Conservation (phyloP, 306 rosid genomes). For the Cicer cuneatum region DNA sequence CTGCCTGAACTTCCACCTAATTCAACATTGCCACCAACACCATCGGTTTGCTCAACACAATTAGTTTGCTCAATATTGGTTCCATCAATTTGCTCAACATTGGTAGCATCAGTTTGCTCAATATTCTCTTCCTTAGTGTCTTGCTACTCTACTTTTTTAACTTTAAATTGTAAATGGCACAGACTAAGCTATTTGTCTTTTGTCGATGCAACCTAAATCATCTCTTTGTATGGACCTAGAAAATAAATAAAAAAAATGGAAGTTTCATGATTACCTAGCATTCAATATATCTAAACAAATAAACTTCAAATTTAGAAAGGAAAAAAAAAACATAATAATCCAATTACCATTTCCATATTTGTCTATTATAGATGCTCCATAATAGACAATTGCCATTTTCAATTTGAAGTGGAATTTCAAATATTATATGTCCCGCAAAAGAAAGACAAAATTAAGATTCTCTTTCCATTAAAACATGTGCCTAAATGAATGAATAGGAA, state of each 20-base stretch:
- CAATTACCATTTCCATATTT: background rate
- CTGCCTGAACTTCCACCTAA: background rate
- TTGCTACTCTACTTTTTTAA: background rate
- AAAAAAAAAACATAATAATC: too few relatives aligned
- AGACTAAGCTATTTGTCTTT: background rate
- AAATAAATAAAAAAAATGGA: too few relatives aligned
- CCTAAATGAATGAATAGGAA: conserved; percentile 19
- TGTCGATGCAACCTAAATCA: background rate
- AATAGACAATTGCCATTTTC: background rate
- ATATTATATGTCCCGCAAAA: background rate
- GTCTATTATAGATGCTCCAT: too few relatives aligned
- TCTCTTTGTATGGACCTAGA: background rate
- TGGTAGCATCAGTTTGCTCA: too few relatives aligned
- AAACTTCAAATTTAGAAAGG: too few relatives aligned
- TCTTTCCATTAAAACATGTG: too few relatives aligned
- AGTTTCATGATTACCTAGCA: too few relatives aligned
- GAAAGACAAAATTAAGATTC: background rate
- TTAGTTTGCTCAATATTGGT: too few relatives aligned
- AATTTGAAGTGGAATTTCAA: background rate
- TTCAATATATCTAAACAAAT: too few relatives aligned
- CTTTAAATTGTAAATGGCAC: background rate
- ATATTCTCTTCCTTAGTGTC: background rate
- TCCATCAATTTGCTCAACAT: background rate
- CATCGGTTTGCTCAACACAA: too few relatives aligned
- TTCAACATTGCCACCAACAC: background rate